Base-by-base conservation (phyloP, 202 grass and related monocot genomes). In the Bolboschoenoplectus hybrid region DNA sequence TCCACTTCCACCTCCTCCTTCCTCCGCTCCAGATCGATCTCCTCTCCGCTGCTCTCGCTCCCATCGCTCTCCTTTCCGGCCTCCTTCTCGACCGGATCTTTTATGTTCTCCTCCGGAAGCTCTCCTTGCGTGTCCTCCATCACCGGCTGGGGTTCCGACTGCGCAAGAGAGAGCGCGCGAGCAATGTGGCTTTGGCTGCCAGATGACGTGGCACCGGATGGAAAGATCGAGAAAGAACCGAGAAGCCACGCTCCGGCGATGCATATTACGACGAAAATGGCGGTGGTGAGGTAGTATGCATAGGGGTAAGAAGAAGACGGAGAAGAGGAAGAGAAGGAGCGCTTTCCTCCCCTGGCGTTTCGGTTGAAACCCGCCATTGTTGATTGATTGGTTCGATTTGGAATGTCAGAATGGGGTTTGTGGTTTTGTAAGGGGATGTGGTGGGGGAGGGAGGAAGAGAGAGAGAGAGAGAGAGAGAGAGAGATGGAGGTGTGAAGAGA, bases 231-330 rank as follows among this genome's bases (percentile, higher is more conserved):
- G 16, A 93, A 92, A 14, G 93, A 91, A 2, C 89, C 87, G 6
- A 96, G 88, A 52, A 99, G 90, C 89, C 88, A 99, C 0, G 91
- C 96, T 1, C 91, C 96, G 14, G 92, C 86, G 74, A 95, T 67
- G 85, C 96, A 98, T n/a, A 95, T 86, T 35, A 89, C 79, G 35
- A 98, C 93, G 63, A 95, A 90, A 45, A 98, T 49, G 5, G 78
- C 93, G 6, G 93, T 95, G 2, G 90, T 95, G 50, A 89, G 87
- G 87, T 94, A 98, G 91, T 96, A 98, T 34, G 90, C 88, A 73
- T 80, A 92, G 73, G 88, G 89, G 1, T 87, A 85, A 20, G 93
- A 76, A 14, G 91, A 69, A 4, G 91, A 76, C 11, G 89, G 56
- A 50, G 88, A 81, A 13, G 76, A 80, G 41, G 74, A 35, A 11